These are phyloP conservation scores for Osmanthus fragrans DNA, from an alignment of 257 asterid species.

Conservation along the genomic window DNA sequence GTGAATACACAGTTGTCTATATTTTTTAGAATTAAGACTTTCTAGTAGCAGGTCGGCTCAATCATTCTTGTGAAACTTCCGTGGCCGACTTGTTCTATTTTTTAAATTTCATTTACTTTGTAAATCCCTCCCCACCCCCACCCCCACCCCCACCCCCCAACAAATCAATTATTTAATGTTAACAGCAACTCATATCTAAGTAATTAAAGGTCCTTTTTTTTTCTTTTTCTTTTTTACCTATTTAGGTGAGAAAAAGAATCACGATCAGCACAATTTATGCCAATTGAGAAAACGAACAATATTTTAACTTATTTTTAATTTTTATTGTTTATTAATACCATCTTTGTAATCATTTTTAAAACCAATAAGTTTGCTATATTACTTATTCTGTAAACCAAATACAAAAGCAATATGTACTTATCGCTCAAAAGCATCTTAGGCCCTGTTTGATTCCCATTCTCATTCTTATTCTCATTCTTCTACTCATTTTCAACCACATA, in stretches of 20 bases:
- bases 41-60: conserved; percentile 25
- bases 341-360: too few relatives aligned
- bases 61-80: conserved; percentile 29
- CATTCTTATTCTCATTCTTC: too few relatives aligned
- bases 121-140: not conserved
- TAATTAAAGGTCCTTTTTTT: too few relatives aligned
- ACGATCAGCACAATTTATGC: conserved; percentile 16
- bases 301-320: too few relatives aligned
- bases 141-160: too few relatives aligned
- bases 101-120: not conserved
- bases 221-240: not conserved
- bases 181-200: not conserved
- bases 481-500: too few relatives aligned
- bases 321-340: too few relatives aligned
- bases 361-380: not conserved
- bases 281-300: not conserved
- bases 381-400: not conserved
- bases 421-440: not conserved
- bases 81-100: conserved; percentile 28
- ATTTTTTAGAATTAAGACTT: conserved; percentile 3
- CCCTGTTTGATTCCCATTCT: too few relatives aligned
- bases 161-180: conserved; percentile 12
- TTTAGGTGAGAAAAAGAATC: conserved; percentile 21
- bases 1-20: not conserved
- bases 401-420: not conserved